These are phyloP conservation scores for Chlamydomonas incerta DNA, from an alignment of 139 green algal genomes.

Conservation along the genomic window DNA sequence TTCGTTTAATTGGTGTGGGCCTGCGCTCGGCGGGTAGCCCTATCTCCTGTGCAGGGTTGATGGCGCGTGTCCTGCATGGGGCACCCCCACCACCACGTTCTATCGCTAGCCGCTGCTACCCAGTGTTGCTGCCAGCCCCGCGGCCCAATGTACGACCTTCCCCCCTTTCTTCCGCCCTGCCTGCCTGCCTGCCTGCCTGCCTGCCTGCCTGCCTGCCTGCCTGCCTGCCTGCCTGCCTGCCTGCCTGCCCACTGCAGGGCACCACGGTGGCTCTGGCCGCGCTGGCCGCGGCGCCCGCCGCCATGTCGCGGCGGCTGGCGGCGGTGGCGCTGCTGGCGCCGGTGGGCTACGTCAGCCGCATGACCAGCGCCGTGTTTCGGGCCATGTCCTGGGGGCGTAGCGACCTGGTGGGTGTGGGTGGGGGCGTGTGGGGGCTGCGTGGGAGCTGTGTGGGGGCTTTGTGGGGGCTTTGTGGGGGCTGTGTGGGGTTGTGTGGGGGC, in stretches of 20 bases:
- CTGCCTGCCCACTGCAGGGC: constrained; percentile 58
- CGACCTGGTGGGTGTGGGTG: constrained; percentile 43
- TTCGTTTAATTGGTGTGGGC: no score
- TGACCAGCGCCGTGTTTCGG: constrained; percentile 45
- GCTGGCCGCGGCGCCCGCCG: constrained; percentile 43
- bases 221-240: no score
- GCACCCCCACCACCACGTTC: no score
- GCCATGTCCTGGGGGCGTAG: constrained; percentile 50
- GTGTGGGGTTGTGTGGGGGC: background rate
- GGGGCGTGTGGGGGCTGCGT: background rate
- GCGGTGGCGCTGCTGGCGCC: constrained; percentile 66
- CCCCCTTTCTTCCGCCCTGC: no score
- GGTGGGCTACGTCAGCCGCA: constrained; percentile 61
- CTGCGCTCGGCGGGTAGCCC: no score
- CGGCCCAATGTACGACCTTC: no score
- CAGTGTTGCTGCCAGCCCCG: no score
- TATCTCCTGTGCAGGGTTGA: no score
- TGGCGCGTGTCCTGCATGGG: no score
- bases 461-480: background rate
- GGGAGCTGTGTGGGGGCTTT: background rate
- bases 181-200: no score
- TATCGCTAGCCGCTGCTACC: no score
- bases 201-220: constrained; percentile 30
- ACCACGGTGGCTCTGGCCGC: constrained; percentile 74
- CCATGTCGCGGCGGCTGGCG: constrained; percentile 38